phyloP scores from a whole-genome alignment of 352 stramenopile genomes.

The Pythium monospermum region DNA sequence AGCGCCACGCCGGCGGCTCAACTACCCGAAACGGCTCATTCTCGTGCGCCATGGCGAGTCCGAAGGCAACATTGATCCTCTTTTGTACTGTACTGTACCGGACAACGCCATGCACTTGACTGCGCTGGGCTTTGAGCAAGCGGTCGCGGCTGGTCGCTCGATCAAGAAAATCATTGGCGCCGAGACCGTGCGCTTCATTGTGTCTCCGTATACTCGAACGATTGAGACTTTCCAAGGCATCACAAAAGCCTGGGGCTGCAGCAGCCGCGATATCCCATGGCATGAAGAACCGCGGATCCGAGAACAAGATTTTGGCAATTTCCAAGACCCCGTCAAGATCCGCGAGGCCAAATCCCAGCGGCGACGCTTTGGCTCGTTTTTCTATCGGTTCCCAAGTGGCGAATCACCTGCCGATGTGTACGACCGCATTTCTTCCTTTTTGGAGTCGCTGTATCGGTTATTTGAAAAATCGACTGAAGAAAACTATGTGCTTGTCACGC shows the following conservation, averaged over 20 bases:
- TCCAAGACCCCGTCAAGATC: conserved; percentile 80
- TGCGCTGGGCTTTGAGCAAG: conserved; percentile 70
- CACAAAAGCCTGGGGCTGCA: conserved; percentile 54
- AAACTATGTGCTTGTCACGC: conserved; percentile 85
- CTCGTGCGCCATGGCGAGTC: conserved; percentile 82
- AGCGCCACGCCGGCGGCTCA: conserved; percentile 14
- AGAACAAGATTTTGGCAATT: conserved; percentile 90
- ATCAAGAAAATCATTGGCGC: conserved; percentile 80
- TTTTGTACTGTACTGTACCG: conserved; percentile 64
- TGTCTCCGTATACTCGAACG: conserved; percentile 80
- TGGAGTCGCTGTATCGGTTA: conserved; percentile 83
- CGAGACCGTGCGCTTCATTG: conserved; percentile 75
- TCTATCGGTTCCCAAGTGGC: conserved; percentile 85
- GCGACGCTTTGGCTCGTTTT: conserved; percentile 81
- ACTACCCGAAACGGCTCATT: conserved; percentile 70
- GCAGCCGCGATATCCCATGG: conserved; percentile 57
- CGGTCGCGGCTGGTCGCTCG: conserved; percentile 49
- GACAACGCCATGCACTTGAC: conserved; percentile 86
- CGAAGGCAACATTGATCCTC: conserved; percentile 82
- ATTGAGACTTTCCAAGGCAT: conserved; percentile 88
- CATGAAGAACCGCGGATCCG: conserved; percentile 82
- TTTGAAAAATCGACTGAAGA: conserved; percentile 74
- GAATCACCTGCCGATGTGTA: conserved; percentile 87
- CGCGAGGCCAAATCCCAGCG: conserved; percentile 75
- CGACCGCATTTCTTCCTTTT: conserved; percentile 84